A percentile compares a stretch with the other conserved stretches of the same genome.
phyloP scores from a whole-genome alignment of 1,284 basidiomycete genomes.

The Ganoderma boninense region DNA sequence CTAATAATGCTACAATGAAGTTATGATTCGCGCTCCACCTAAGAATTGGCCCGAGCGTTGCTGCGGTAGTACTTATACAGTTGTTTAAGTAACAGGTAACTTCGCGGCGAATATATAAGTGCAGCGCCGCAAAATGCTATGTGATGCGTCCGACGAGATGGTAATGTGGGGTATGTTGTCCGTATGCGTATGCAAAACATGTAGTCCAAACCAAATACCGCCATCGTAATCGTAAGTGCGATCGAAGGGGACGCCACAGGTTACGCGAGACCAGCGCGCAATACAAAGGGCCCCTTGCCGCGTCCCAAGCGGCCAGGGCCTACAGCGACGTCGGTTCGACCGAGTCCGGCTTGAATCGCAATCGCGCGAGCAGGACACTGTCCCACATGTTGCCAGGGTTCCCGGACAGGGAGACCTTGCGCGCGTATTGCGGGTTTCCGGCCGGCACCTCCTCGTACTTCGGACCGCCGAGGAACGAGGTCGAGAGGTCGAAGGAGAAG shows the following conservation, averaged over 20 bases:
- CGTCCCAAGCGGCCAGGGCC: neutral
- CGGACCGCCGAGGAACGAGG: conserved; percentile 43
- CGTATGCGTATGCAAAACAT: neutral
- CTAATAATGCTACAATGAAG: neutral
- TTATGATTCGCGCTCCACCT: neutral
- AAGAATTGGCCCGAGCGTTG: neutral
- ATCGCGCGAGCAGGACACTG: conserved; percentile 58
- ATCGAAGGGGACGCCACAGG: neutral
- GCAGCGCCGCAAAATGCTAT: neutral
- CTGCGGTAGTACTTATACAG: conserved; percentile 3
- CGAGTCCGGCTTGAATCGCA: conserved; percentile 65
- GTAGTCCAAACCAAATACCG: neutral
- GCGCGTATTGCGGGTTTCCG: conserved; percentile 21
- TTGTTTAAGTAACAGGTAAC: neutral
- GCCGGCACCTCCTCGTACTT: conserved; percentile 30
- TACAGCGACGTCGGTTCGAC: conserved; percentile 60
- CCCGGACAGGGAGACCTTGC: conserved; percentile 25
- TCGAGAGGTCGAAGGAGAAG: conserved; percentile 51
- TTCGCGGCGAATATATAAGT: neutral
- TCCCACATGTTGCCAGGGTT: conserved; percentile 44
- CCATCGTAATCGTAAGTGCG: neutral
- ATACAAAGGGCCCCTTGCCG: no score
- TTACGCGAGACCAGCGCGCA: neutral
- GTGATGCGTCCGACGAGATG: neutral
- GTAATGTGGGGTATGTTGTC: neutral